Percentiles rank a stretch among this genome's conserved stretches.
Evolutionary conservation across 2,329 filamentous ascomycete genomes (phyloP).

Genomic region (Epichloe uncinata): DNA sequence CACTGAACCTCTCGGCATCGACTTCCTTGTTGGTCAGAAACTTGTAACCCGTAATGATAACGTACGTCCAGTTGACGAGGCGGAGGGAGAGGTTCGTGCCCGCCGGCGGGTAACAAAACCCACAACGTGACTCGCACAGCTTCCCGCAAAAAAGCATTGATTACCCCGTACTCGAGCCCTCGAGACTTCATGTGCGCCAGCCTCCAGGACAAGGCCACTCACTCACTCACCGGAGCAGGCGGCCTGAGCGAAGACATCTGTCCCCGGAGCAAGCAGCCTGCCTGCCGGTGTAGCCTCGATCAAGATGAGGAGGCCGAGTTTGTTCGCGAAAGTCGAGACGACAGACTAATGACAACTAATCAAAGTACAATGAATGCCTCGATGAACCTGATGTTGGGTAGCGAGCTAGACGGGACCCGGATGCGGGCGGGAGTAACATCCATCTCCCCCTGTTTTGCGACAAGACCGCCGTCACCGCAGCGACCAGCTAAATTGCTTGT

Average conservation of each 20-base stretch:
- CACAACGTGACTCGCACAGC: constrained; percentile 3
- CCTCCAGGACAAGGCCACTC: no score
- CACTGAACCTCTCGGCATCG: not conserved
- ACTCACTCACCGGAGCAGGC: not conserved
- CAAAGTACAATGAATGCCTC: no score
- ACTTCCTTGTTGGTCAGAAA: not conserved
- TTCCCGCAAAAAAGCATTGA: not conserved
- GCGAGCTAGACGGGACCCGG: no score
- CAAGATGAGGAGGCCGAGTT: not conserved
- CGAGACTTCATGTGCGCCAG: not conserved
- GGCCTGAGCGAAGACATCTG: constrained; percentile 1
- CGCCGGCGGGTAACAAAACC: not conserved
- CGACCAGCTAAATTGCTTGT: no score
- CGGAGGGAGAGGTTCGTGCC: not conserved
- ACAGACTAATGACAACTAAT: no score
- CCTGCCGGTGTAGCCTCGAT: not conserved
- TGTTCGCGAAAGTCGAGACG: no score
- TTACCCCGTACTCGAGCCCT: not conserved
- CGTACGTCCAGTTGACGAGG: not conserved
- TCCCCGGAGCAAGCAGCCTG: not conserved
- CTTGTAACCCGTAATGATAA: not conserved
- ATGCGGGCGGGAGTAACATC: no score
- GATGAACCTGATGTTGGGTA: no score
- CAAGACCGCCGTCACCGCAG: no score
- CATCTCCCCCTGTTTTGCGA: no score